Conservation (phyloP, 2,329 filamentous ascomycete genomes). For the Ceratocystis cacaofunesta region DNA sequence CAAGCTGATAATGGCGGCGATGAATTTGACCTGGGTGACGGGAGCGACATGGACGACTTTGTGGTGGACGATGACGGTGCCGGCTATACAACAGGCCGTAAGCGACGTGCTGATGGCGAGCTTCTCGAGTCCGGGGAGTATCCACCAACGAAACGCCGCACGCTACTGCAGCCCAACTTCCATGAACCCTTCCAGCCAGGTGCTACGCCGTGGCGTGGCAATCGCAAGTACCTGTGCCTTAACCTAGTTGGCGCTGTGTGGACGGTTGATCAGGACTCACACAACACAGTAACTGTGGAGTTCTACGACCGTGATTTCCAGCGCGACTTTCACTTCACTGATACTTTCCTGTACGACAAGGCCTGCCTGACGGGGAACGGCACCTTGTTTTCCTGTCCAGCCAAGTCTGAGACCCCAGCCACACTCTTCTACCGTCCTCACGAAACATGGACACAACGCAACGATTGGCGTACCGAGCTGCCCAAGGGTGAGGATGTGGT, state of each 20-base stretch:
- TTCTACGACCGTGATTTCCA: constrained; percentile 92
- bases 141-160: constrained; percentile 30
- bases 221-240: constrained; percentile 81
- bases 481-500: constrained; percentile 74
- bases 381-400: constrained; percentile 68
- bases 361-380: constrained; percentile 80
- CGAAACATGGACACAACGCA: constrained; percentile 84
- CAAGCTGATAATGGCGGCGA: constrained; percentile 40
- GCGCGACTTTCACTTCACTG: constrained; percentile 92
- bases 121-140: constrained; percentile 24
- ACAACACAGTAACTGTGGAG: constrained; percentile 88
- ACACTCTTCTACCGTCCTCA: constrained; percentile 93
- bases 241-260: constrained; percentile 91
- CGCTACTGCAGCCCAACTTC: constrained; percentile 44
- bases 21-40: constrained; percentile 62
- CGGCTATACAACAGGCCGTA: constrained; percentile 52
- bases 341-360: constrained; percentile 91
- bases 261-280: constrained; percentile 89
- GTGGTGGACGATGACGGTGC: constrained; percentile 91
- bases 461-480: constrained; percentile 81
- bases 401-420: constrained; percentile 50
- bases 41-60: constrained; percentile 56
- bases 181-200: constrained; percentile 82
- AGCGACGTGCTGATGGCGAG: constrained; percentile 41
- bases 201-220: constrained; percentile 89